Evolutionary conservation across 176 grass and related monocot genomes (phyloP), one percentile per base, ranked within the genome.

Genomic region (Dendrocalamus sinicus): DNA sequence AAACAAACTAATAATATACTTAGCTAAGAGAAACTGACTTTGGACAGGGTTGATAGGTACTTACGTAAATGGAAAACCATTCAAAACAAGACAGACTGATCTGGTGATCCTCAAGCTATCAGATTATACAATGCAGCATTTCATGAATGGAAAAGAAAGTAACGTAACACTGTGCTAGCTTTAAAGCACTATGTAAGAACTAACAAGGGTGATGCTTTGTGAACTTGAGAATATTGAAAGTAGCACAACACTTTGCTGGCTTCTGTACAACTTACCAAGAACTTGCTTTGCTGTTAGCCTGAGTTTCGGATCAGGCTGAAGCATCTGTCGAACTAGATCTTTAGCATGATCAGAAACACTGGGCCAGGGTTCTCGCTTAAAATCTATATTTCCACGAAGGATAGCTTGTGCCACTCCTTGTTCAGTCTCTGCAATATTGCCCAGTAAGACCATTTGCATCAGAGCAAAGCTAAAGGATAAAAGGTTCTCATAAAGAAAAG

Each of bases 341-440:
- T 99, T 99, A 68, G 96, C 96, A 85, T 94, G 87, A 48, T 99
- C 96, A 68, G 96, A 96, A 89, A 99, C 96, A 88, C 90, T 94
- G 7, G 93, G 93, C 96, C 96, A 99, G 9, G 96, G 96, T 74
- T 99, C 96, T 63, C 96, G 89, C 86, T 96, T 99, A 83, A 99
- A 99, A 90, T 99, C 96, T 86, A 99, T 99, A 87, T 89, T 91
- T 65, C 96, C 96, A 51, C 93, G 89, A 72, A 99, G 91, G 22
- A 99, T 99, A 89, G 96, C 96, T 88, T 99, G 96, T 77, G 96
- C 96, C 61, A 99, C 96, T 59, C 96, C 96, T 91, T 99, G 96
- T 86, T 99, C 96, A 63, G 96, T 99, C 85, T 99, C 96, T 99
- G 91, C 79, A 89, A 85, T 86, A 63, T 85, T 68, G 19, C n/a